These are phyloP conservation scores for Exsudoporus frostii DNA, from an alignment of 768 basidiomycete species.

Conservation along the genomic window DNA sequence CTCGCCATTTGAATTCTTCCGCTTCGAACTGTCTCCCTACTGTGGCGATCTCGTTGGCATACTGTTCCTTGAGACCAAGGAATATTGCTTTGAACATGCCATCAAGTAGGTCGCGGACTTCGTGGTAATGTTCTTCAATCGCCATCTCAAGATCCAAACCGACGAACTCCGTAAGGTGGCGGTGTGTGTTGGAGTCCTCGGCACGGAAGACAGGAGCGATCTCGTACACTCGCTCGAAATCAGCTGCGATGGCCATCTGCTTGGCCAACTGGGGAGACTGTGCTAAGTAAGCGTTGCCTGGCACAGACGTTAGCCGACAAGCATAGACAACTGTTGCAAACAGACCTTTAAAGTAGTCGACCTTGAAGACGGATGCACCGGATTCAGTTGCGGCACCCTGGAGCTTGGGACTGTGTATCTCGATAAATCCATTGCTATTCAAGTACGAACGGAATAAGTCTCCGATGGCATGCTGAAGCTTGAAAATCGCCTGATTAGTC, in stretches of 20 bases:
- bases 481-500: conserved; percentile 96
- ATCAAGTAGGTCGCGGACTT: conserved; percentile 92
- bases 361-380: conserved; percentile 97
- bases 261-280: conserved; percentile 98
- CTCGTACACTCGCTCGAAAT: conserved; percentile 98
- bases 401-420: conserved; percentile 97
- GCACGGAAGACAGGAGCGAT: conserved; percentile 97
- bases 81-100: conserved; percentile 84
- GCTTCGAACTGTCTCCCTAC: conserved; percentile 88
- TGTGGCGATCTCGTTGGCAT: conserved; percentile 76
- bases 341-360: conserved; percentile 90
- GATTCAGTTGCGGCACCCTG: conserved; percentile 97
- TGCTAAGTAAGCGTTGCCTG: conserved; percentile 88
- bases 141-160: conserved; percentile 99
- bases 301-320: neutral
- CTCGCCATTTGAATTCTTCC: conserved; percentile 93
- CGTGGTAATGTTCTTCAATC: conserved; percentile 98
- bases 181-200: conserved; percentile 95
- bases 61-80: conserved; percentile 72
- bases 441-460: conserved; percentile 85
- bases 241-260: conserved; percentile 98
- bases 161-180: conserved; percentile 97
- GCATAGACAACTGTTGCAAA: neutral
- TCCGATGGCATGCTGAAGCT: conserved; percentile 83
- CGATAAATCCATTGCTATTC: conserved; percentile 71